A percentile compares a stretch with the other conserved stretches of the same genome.
Evolutionary conservation across 495 filamentous ascomycete genomes (phyloP).

Genomic region (Penicillium psychrofluorescens): DNA sequence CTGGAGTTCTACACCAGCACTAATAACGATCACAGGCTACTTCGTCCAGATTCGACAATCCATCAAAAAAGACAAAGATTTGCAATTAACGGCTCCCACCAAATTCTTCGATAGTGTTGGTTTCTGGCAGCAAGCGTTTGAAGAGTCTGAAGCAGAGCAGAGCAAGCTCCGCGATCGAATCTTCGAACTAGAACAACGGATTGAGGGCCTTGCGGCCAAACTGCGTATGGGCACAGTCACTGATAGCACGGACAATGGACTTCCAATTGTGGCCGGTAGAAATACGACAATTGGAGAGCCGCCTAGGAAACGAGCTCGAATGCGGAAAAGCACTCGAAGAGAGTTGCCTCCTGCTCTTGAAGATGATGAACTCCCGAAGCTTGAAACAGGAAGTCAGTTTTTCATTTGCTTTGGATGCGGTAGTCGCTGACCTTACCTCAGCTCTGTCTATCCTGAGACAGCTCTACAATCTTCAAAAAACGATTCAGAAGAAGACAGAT

Average conservation of each 20-base stretch:
- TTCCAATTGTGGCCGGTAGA: background rate
- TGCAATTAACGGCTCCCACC: slow-evolving; percentile 4
- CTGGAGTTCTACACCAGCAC: background rate
- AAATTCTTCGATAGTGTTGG: slow-evolving; percentile 39
- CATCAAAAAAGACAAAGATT: slow-evolving; percentile 18
- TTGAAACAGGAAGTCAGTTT: too few relatives aligned
- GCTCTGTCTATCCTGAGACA: slow-evolving; percentile 24
- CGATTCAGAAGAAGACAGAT: slow-evolving; percentile 21
- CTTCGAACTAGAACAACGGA: slow-evolving; percentile 33
- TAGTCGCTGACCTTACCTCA: slow-evolving; percentile 2
- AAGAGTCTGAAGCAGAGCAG: slow-evolving; percentile 37
- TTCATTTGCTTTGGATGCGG: background rate
- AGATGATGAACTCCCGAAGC: too few relatives aligned
- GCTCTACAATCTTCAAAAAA: slow-evolving; percentile 24
- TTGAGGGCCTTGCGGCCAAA: slow-evolving; percentile 17
- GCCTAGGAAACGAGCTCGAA: slow-evolving; percentile 12
- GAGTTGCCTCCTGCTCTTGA: too few relatives aligned
- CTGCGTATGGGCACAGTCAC: slow-evolving; percentile 3
- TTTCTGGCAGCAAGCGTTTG: slow-evolving; percentile 46
- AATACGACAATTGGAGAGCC: background rate
- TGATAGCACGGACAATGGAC: slow-evolving; percentile 20
- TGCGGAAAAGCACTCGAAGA: slow-evolving; percentile 5
- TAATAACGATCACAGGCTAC: slow-evolving; percentile 23
- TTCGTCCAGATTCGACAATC: slow-evolving; percentile 28
- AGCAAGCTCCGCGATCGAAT: slow-evolving; percentile 35